Percentiles rank a stretch among this genome's conserved stretches.
Conservation (phyloP, 371 early-diverging fungal species). For the Mortierella sp. region DNA sequence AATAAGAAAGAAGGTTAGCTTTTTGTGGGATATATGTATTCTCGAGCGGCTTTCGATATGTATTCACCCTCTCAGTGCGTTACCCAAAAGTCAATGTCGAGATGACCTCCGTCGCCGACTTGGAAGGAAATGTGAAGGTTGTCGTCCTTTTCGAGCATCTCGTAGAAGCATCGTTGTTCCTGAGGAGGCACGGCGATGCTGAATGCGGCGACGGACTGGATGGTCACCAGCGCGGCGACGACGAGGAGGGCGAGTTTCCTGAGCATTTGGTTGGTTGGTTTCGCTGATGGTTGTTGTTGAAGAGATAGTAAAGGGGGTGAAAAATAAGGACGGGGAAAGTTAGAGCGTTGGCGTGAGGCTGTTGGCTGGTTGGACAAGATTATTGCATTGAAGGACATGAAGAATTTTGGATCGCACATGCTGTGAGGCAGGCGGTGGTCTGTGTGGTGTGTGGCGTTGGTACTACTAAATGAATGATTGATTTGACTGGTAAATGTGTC, state of each 20-base stretch:
- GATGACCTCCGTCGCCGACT: slow-evolving; percentile 76
- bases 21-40: no score
- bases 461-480: neutral
- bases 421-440: neutral
- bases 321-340: neutral
- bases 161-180: slow-evolving; percentile 69
- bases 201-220: slow-evolving; percentile 28
- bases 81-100: slow-evolving; percentile 82
- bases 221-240: slow-evolving; percentile 5
- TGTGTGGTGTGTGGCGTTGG: neutral
- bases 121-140: slow-evolving; percentile 75
- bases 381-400: neutral
- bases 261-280: slow-evolving; percentile 1
- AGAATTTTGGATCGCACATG: neutral
- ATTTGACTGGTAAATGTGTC: neutral
- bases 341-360: neutral
- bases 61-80: neutral
- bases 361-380: neutral
- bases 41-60: no score
- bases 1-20: neutral
- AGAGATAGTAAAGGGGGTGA: neutral
- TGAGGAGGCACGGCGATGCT: slow-evolving; percentile 61
- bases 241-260: neutral
- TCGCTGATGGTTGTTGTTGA: neutral
- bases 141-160: slow-evolving; percentile 69